These are phyloP conservation scores for Oligophagozyma castellii DNA, from an alignment of 1,139 yeast species.

Conservation along the genomic window DNA sequence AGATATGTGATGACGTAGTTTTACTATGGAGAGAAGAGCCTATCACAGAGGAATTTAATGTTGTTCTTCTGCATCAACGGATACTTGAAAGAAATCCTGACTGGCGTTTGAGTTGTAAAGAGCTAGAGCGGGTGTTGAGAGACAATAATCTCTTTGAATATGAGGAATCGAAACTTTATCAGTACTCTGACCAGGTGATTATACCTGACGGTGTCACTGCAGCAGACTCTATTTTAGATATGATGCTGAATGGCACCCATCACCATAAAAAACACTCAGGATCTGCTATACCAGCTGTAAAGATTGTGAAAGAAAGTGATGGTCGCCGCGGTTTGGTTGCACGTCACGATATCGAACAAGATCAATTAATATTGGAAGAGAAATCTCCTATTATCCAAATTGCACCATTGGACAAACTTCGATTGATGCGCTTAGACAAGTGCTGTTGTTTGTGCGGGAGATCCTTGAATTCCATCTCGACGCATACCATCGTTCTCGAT, in stretches of 20 bases:
- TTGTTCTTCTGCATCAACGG: constrained; percentile 37
- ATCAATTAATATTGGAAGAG: constrained; percentile 43
- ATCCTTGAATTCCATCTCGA: constrained; percentile 31
- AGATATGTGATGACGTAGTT: constrained; percentile 49
- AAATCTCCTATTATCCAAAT: constrained; percentile 51
- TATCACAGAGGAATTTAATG: constrained; percentile 43
- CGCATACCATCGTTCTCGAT: constrained; percentile 28
- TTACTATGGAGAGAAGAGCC: constrained; percentile 60
- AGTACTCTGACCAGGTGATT: constrained; percentile 40
- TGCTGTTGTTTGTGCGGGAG: constrained; percentile 77
- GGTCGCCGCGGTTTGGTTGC: constrained; percentile 38
- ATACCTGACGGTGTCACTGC: constrained; percentile 31
- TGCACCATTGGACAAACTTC: constrained; percentile 58
- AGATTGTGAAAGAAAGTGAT: constrained; percentile 26
- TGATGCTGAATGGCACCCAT: constrained; percentile 25
- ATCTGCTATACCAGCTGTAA: constrained; percentile 1
- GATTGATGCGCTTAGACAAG: constrained; percentile 48
- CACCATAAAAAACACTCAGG: constrained; percentile 24
- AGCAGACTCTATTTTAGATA: constrained; percentile 5
- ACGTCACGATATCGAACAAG: constrained; percentile 32
- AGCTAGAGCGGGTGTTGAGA: constrained; percentile 2
- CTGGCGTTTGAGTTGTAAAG: constrained; percentile 36
- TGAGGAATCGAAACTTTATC: constrained; percentile 28
- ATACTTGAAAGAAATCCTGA: constrained; percentile 39
- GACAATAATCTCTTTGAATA: constrained; percentile 3